Conservation (phyloP, 2,329 filamentous ascomycete species). For the Pestalotiopsis sp. region DNA sequence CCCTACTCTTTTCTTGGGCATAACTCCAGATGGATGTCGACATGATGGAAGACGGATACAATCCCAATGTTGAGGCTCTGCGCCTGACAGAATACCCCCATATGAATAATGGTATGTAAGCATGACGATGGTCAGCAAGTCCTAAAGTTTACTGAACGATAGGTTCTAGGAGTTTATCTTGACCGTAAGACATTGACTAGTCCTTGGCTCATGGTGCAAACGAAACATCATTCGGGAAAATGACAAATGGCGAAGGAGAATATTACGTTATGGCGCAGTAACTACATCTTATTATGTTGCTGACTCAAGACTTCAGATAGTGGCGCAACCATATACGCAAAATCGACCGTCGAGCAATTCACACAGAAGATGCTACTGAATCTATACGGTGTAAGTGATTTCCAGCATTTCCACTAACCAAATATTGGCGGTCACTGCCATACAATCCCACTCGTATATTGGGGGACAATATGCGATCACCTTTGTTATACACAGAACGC, state of each 20-base stretch:
- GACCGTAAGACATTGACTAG: constrained; percentile 38
- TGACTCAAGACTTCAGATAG: constrained; percentile 36
- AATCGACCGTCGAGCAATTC: constrained; percentile 59
- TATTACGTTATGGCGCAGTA: neutral
- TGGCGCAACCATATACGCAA: constrained; percentile 60
- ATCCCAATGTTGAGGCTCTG: constrained; percentile 35
- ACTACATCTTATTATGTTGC: neutral
- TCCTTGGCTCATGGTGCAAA: neutral
- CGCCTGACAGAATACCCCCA: constrained; percentile 44
- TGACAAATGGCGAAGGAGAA: neutral
- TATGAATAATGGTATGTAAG: constrained; percentile 41
- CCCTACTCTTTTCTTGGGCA: neutral
- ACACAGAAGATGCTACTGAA: constrained; percentile 55
- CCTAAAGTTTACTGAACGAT: neutral
- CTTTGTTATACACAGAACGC: no score
- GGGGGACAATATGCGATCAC: no score
- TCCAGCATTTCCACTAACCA: neutral
- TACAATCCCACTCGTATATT: no score
- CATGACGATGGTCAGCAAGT: neutral
- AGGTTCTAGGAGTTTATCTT: constrained; percentile 49
- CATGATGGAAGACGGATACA: constrained; percentile 8
- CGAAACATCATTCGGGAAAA: neutral
- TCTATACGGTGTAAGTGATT: constrained; percentile 52
- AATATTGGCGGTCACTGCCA: no score
- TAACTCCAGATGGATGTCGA: neutral